phyloP scores from a whole-genome alignment of 495 filamentous ascomycete species.

The Annulohypoxylon moriforme region DNA sequence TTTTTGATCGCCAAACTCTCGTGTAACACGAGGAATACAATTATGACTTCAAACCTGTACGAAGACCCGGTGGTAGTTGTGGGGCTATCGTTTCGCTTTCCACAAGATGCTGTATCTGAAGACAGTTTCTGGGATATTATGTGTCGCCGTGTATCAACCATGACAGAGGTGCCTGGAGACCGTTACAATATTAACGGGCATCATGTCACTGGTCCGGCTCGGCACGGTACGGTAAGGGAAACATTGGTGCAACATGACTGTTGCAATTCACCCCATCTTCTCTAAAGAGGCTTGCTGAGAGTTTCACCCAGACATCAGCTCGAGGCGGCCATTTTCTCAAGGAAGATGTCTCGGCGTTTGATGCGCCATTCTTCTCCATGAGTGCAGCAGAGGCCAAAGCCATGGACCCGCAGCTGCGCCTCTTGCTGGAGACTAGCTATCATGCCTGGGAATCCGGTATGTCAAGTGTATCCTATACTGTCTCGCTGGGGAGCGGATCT shows the following conservation, averaged over 20 bases:
- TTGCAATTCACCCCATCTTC: not conserved
- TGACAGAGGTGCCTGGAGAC: not conserved
- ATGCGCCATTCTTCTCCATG: conserved; percentile 86
- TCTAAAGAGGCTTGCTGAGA: not conserved
- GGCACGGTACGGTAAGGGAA: not conserved
- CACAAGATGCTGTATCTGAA: not conserved
- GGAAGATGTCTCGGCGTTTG: conserved; percentile 58
- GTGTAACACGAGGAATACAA: not conserved
- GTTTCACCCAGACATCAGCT: not conserved
- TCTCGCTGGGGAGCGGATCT: not conserved
- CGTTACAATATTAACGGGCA: not conserved
- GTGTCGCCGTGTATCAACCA: not conserved
- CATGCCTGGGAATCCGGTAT: conserved; percentile 88
- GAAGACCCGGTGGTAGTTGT: not conserved
- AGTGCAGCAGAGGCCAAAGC: conserved; percentile 72
- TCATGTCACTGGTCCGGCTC: not conserved
- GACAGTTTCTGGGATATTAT: not conserved
- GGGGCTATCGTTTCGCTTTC: not conserved
- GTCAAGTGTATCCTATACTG: conserved; percentile 61
- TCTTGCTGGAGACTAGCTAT: conserved; percentile 79
- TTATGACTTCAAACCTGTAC: not conserved
- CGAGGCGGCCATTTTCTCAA: not conserved
- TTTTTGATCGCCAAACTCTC: too few relatives aligned
- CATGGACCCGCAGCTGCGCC: conserved; percentile 83
- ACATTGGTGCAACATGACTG: too few relatives aligned